Evolutionary conservation across 306 rosid species (phyloP), one percentile per base, ranked within the genome.

Genomic region (Neltuma alba): DNA sequence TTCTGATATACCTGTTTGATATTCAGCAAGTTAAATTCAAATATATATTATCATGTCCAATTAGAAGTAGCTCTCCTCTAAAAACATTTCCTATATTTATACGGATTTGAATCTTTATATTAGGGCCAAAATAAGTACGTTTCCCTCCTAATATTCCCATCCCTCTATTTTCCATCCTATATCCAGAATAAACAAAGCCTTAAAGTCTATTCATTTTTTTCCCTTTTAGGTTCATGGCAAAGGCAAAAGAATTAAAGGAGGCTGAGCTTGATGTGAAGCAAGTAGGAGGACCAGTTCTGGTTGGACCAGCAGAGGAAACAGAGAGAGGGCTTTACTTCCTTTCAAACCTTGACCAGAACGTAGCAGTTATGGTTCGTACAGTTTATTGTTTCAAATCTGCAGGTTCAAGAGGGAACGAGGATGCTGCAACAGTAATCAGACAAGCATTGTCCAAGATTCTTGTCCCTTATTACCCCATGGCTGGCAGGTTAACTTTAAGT

Each of bases 301-400:
- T 94, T 45, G 33, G 78, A n/a, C 94, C 92, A 0, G 85, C 89
- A 40, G 78, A 61, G 47, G 87, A 89, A 82, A 92, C 97, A 9
- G 76, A 82, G 7, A 94, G 84, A 44, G 93, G 87, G 5, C 74
- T 80, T 2, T 86, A 90, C 85, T 88, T 82, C 37, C 89, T 88
- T 44, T 86, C 91, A 6, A 90, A 88, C 87, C 89, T 88, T 20
- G 91, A 90, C 63, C 94, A 88, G 73, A 88, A 86, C 78, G 76
- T 84, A 40, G 90, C 90, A 4, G 89, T 84, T 33, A 45, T 25
- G 3, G 87, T 90, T 21, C 84, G 86, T 3, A 82, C 90, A 2
- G 31, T 86, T 12, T 90, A 86, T 82, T 82, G 82, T 72, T 90
- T 75, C 23, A 86, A 79, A 42, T 86, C 91, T 2, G 85, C n/a